Conservation (phyloP, 805 yeast genomes). For the Lipomyces starkeyi region DNA sequence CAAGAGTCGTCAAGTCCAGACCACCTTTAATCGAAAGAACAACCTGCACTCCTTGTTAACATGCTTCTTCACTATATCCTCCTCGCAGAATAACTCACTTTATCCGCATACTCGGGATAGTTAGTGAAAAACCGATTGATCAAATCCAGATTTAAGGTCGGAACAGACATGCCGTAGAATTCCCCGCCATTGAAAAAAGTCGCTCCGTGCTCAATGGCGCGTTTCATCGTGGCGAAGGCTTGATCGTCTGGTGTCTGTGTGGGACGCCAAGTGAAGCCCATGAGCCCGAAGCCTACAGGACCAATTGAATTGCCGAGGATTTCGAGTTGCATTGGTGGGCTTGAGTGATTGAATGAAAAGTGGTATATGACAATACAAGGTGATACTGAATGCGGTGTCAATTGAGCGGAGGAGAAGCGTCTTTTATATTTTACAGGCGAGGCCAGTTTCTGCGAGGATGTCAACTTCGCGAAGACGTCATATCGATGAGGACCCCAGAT, state of each 20-base stretch:
- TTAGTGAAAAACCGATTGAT: slow-evolving; percentile 58
- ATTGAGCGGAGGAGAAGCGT: too few relatives aligned
- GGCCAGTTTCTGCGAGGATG: too few relatives aligned
- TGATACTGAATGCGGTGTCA: too few relatives aligned
- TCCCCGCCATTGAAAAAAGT: slow-evolving; percentile 69
- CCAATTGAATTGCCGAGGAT: slow-evolving; percentile 35
- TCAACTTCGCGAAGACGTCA: too few relatives aligned
- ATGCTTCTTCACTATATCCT: neutral
- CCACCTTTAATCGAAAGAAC: slow-evolving; percentile 67
- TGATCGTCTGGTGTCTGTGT: slow-evolving; percentile 49
- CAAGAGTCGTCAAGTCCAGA: slow-evolving; percentile 44
- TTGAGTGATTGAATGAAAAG: neutral
- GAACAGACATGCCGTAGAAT: slow-evolving; percentile 53
- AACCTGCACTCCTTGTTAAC: slow-evolving; percentile 12
- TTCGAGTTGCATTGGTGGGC: slow-evolving; percentile 7
- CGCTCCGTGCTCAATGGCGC: slow-evolving; percentile 56
- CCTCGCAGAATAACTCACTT: slow-evolving; percentile 51
- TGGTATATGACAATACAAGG: too few relatives aligned
- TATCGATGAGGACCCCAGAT: too few relatives aligned
- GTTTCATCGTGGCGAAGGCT: slow-evolving; percentile 59
- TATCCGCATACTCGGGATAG: slow-evolving; percentile 53
- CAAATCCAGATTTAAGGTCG: slow-evolving; percentile 60
- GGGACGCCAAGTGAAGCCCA: slow-evolving; percentile 78
- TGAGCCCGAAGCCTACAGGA: slow-evolving; percentile 71
- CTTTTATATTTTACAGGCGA: too few relatives aligned